Percentiles rank a stretch among this genome's conserved stretches.
Conservation (phyloP, 345 rosid genomes). For the Bruguiera sexangula region DNA sequence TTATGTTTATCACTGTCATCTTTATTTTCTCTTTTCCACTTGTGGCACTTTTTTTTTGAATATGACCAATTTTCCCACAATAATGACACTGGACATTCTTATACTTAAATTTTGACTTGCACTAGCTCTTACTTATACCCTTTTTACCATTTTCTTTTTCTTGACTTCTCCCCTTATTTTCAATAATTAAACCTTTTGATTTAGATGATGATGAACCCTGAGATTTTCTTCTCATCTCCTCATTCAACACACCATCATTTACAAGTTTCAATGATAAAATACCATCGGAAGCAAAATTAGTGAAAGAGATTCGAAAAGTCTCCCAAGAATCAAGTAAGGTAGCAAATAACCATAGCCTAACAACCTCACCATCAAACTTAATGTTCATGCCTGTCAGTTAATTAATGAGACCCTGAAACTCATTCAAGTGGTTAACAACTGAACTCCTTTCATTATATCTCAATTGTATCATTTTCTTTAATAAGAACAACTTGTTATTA, state of each 20-base stretch:
- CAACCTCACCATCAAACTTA: background rate
- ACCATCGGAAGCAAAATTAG: background rate
- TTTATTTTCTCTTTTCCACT: background rate
- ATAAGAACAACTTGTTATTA: too few relatives aligned
- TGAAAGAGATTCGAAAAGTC: background rate
- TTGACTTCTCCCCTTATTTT: background rate
- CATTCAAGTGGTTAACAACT: too few relatives aligned
- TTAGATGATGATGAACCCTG: background rate
- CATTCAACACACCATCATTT: background rate
- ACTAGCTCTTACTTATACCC: background rate
- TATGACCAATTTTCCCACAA: background rate
- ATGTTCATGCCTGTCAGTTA: background rate
- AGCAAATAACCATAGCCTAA: background rate
- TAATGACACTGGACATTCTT: background rate
- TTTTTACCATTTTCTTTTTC: background rate
- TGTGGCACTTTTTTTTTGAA: background rate
- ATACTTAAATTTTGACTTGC: background rate
- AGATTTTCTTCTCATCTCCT: background rate
- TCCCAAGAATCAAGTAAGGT: background rate
- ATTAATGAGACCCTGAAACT: too few relatives aligned
- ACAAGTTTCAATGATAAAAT: background rate
- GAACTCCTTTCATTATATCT: too few relatives aligned
- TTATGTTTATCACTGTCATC: too few relatives aligned
- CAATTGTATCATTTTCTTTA: too few relatives aligned
- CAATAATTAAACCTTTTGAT: background rate